phyloP scores from a whole-genome alignment of 1,284 basidiomycete species.

The Puccinia novopanici region DNA sequence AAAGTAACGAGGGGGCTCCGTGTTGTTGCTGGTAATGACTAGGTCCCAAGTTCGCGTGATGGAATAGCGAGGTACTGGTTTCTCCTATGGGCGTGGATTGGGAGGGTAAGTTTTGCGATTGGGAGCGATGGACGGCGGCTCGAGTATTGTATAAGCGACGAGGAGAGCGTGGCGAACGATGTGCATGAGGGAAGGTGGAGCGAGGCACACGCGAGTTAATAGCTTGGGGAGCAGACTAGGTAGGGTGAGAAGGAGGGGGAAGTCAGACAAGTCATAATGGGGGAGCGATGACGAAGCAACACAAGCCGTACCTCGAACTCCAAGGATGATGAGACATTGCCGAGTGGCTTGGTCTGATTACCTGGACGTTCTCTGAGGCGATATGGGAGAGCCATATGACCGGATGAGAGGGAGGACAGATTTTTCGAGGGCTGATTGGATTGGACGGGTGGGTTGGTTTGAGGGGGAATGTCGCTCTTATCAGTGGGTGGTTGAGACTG shows the following conservation, averaged over 20 bases:
- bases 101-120: constrained; percentile 4
- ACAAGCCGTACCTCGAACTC: constrained; percentile 20
- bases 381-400: neutral
- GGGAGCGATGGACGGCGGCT: constrained; percentile 26
- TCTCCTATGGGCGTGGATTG: neutral
- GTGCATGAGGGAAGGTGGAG: constrained; percentile 46
- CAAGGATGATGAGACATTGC: neutral
- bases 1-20: constrained; percentile 17
- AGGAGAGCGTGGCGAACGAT: constrained; percentile 45
- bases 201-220: constrained; percentile 36
- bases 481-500: neutral
- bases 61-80: constrained; percentile 20
- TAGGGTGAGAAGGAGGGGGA: neutral
- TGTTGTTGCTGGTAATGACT: constrained; percentile 4
- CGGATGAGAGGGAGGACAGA: constrained; percentile 25
- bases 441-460: constrained; percentile 7
- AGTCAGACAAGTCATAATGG: neutral
- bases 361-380: constrained; percentile 27
- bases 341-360: constrained; percentile 18
- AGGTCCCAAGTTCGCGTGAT: neutral
- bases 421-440: neutral
- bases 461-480: neutral
- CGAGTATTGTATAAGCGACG: constrained; percentile 47
- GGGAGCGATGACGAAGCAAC: neutral
- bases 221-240: constrained; percentile 21